Conservation (phyloP, 129 eudicot genomes). For the Lonicera japonica region DNA sequence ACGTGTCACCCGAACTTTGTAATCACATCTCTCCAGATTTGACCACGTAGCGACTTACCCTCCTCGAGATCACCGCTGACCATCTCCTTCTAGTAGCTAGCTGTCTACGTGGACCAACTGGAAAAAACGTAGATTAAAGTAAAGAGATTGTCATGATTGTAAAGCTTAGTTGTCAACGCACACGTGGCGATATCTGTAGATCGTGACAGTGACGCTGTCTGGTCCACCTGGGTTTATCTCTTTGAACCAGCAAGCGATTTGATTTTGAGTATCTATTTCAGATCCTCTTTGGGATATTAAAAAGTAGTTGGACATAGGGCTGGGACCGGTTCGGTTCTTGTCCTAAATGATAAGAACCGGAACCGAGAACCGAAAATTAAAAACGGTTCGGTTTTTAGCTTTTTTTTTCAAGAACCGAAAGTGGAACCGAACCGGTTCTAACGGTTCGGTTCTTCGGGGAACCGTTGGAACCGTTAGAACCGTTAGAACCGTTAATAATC, state of each 20-base stretch:
- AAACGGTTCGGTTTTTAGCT: no score
- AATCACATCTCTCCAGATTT: neutral
- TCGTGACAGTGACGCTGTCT: neutral
- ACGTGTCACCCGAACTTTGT: no score
- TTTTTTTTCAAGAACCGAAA: no score
- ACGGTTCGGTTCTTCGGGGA: no score
- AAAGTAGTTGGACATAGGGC: no score
- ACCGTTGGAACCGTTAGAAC: no score
- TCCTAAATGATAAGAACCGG: no score
- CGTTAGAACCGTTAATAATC: no score
- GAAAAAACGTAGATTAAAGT: no score
- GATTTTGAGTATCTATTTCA: neutral
- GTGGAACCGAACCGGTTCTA: no score
- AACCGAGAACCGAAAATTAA: no score
- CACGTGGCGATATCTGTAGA: neutral
- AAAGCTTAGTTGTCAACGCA: conserved; percentile 6
- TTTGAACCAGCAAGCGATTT: neutral
- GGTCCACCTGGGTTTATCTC: neutral
- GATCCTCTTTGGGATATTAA: neutral
- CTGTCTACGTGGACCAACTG: neutral
- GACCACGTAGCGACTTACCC: neutral
- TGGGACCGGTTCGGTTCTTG: no score
- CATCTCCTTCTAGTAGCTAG: neutral
- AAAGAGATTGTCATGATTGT: neutral
- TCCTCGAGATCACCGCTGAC: neutral